Conservation (phyloP, 495 filamentous ascomycete species). For the Tuber calosporum region DNA sequence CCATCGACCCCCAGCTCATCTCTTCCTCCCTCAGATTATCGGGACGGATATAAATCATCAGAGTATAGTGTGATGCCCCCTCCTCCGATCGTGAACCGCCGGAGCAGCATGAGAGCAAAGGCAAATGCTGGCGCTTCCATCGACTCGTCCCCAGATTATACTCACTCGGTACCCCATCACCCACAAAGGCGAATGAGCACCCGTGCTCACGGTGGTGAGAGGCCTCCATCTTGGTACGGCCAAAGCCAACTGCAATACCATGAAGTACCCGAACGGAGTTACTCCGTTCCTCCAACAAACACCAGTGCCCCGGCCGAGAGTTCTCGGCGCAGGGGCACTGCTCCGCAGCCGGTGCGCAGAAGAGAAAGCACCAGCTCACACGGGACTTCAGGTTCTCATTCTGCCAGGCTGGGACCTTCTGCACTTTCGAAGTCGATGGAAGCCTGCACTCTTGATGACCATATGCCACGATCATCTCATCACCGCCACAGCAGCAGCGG, state of each 20-base stretch:
- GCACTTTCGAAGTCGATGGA: conserved; percentile 38
- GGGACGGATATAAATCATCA: conserved; percentile 11
- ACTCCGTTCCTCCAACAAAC: conserved; percentile 32
- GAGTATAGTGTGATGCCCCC: conserved; percentile 38
- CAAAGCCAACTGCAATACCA: conserved; percentile 25
- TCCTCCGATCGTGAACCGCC: conserved; percentile 33
- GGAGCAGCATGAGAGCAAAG: conserved; percentile 36
- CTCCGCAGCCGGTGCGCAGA: conserved; percentile 32
- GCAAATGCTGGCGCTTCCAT: conserved; percentile 33
- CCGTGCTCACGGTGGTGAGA: conserved; percentile 31
- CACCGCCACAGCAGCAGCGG: conserved; percentile 27
- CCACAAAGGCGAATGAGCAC: conserved; percentile 35
- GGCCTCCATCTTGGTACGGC: conserved; percentile 33
- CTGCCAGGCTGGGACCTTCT: conserved; percentile 33
- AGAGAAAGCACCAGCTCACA: conserved; percentile 35
- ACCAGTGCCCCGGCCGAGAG: conserved; percentile 11
- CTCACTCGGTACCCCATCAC: conserved; percentile 22
- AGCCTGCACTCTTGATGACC: conserved; percentile 37
- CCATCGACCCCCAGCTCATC: conserved; percentile 21
- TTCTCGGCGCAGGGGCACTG: conserved; percentile 29
- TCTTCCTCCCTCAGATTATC: conserved; percentile 27
- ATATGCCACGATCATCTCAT: conserved; percentile 35
- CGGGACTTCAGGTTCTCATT: conserved; percentile 20
- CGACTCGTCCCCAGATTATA: conserved; percentile 30
- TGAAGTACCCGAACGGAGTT: conserved; percentile 27